Base-by-base conservation (phyloP, 768 basidiomycete species). In the Punctularia strigosozonata region DNA sequence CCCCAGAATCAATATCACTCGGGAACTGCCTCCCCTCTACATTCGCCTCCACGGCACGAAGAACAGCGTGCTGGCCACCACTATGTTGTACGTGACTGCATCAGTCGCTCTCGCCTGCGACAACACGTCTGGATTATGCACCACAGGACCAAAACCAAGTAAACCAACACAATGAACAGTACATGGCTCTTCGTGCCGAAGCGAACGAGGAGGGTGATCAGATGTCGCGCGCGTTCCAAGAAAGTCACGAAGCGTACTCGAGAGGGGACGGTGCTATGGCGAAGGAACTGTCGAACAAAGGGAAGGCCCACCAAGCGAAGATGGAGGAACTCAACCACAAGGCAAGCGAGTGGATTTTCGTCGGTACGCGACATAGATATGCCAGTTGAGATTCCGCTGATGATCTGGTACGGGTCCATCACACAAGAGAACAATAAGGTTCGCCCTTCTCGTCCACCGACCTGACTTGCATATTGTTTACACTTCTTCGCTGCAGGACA, bases 301-400 rank as follows among this genome's bases (percentile, higher is more conserved):
- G 90, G 14, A 87, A 89, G 55, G 64, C 65, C 28, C 85, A 92
- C 54, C 74, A 86, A 56, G 57, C 65, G 4, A 70, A 74, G 50
- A 91, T 92, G 81, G 78, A 83, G 45, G 56, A 68, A 35, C 58
- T 89, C 44, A 90, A 97, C 55, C 68, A 68, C 42, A 61, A 91
- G 55, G 94, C 92, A 2, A 77, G 80, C 43, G 73, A 80, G 36
- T 94, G 85, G 84, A 92, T 97, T 45, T 98, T 80, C 57, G 57
- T 64, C 45, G 77, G 86, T 85, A 44, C 36, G 73, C 57, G 22
- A 15, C 20, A 8, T 37, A 22, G 25, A 17, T 24, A 14, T 36
- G 35, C 32, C 24, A 26, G 37, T 43, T 39, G 28, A 37, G 18
- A 36, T 31, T 8, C 30, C 7, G n/a, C 24, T 23, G 37, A 15